Evolutionary conservation across 495 filamentous ascomycete species (phyloP).

Genomic region (Hypoxylon lenormandii): DNA sequence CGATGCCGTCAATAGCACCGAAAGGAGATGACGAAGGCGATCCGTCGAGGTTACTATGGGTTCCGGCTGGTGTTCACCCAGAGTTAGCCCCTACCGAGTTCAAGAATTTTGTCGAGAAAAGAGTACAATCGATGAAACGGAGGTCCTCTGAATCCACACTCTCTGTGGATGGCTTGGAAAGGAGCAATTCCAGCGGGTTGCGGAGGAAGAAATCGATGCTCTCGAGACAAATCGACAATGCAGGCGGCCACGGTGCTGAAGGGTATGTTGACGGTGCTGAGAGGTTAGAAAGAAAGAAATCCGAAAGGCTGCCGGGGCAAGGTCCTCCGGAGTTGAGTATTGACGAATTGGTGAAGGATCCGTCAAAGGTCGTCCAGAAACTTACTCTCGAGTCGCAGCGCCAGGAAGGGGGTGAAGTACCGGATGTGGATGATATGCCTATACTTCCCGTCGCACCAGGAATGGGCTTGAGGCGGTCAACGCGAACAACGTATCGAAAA

Average conservation of each 20-base stretch:
- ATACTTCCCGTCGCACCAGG: slow-evolving; percentile 83
- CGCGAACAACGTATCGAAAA: slow-evolving; percentile 87
- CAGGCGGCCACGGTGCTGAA: slow-evolving; percentile 68
- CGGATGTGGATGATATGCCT: slow-evolving; percentile 81
- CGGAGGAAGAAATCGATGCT: slow-evolving; percentile 95
- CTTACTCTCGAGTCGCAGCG: slow-evolving; percentile 65
- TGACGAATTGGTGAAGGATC: slow-evolving; percentile 83
- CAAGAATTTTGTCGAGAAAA: slow-evolving; percentile 93
- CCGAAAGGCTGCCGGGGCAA: slow-evolving; percentile 58
- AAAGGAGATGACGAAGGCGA: slow-evolving; percentile 85
- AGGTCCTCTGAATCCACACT: slow-evolving; percentile 79
- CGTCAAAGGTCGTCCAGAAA: slow-evolving; percentile 73
- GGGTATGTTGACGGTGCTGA: slow-evolving; percentile 90
- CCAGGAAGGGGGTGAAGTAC: slow-evolving; percentile 57
- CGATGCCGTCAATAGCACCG: slow-evolving; percentile 79
- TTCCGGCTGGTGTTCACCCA: slow-evolving; percentile 91
- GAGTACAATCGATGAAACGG: slow-evolving; percentile 86
- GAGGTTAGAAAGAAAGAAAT: slow-evolving; percentile 79
- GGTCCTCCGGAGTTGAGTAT: slow-evolving; percentile 72
- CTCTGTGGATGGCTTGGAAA: slow-evolving; percentile 69
- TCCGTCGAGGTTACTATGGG: slow-evolving; percentile 90
- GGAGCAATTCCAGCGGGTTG: slow-evolving; percentile 72
- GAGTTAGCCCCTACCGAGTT: slow-evolving; percentile 96
- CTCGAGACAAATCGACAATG: slow-evolving; percentile 86
- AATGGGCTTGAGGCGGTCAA: slow-evolving; percentile 85